Evolutionary conservation across 2,329 filamentous ascomycete genomes (phyloP).

Genomic region (Ilyonectria destructans): DNA sequence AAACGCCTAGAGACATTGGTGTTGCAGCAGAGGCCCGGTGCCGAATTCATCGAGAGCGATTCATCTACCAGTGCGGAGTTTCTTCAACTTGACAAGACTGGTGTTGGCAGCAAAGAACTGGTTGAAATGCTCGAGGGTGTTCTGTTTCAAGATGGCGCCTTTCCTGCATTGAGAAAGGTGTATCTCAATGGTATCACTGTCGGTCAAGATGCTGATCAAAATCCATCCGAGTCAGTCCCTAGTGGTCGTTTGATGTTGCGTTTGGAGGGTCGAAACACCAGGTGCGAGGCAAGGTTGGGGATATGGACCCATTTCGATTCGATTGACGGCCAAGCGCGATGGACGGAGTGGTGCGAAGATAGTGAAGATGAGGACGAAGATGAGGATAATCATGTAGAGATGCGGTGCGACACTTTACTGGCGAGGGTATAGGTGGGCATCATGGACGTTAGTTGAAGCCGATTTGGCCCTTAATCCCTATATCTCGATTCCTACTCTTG

Average conservation of each 20-base stretch:
- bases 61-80: not conserved
- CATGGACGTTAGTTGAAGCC: too few species aligned
- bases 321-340: not conserved
- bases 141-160: not conserved
- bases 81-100: not conserved
- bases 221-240: not conserved
- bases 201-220: not conserved
- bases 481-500: too few species aligned
- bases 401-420: not conserved
- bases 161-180: not conserved
- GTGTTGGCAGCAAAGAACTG: not conserved
- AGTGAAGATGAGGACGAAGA: not conserved
- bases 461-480: too few species aligned
- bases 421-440: not conserved
- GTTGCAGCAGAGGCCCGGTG: slow-evolving; percentile 33
- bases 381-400: not conserved
- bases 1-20: slow-evolving; percentile 31
- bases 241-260: not conserved
- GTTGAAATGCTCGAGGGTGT: not conserved
- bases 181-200: not conserved
- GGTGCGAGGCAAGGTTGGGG: not conserved
- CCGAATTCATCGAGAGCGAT: slow-evolving; percentile 18
- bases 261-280: not conserved
- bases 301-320: not conserved
- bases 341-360: not conserved